These are phyloP conservation scores for Trichophyton benhamiae DNA, from an alignment of 2,329 filamentous ascomycete genomes.

Conservation along the genomic window DNA sequence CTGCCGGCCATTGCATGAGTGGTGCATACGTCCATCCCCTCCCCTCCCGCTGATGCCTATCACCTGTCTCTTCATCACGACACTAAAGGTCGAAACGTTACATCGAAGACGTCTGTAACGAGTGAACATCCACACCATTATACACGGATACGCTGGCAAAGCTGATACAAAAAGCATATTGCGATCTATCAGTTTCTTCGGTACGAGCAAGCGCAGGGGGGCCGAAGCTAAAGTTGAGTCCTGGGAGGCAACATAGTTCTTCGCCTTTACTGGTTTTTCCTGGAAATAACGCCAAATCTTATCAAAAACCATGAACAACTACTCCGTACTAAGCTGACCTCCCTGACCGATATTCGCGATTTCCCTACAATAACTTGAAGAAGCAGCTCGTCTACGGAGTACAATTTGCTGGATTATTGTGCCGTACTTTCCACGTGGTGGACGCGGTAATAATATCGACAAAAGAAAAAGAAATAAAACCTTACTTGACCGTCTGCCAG, in stretches of 20 bases:
- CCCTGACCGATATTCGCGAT: background rate
- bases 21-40: background rate
- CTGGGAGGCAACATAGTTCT: background rate
- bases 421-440: background rate
- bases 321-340: background rate
- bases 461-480: background rate
- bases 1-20: background rate
- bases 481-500: background rate
- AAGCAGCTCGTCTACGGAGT: background rate
- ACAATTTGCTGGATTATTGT: background rate
- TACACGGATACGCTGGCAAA: background rate
- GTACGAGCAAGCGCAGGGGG: conserved; percentile 1
- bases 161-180: background rate
- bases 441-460: background rate
- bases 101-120: conserved; percentile 1
- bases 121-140: background rate
- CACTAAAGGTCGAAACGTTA: background rate
- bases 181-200: conserved; percentile 1
- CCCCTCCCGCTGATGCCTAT: background rate
- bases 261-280: background rate
- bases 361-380: background rate
- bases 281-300: background rate
- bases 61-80: background rate
- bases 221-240: background rate
- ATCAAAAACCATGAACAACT: background rate